Evolutionary conservation across 1,284 basidiomycete genomes (phyloP).

Genomic region (Ustilago nuda): DNA sequence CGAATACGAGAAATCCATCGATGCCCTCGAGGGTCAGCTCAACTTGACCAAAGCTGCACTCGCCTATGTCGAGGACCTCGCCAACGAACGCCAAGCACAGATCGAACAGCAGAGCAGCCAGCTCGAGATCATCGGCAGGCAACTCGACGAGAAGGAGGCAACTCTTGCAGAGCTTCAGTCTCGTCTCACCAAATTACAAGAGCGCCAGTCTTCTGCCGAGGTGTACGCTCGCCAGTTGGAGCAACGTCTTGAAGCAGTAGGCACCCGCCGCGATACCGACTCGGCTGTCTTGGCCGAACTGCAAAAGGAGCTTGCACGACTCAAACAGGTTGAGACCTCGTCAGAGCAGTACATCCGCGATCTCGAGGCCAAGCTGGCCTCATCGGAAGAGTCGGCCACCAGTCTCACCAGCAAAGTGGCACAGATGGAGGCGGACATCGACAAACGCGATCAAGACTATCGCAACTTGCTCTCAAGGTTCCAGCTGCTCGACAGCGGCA

Average conservation of each 20-base stretch:
- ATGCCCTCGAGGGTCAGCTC: slow-evolving; percentile 92
- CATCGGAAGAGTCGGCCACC: slow-evolving; percentile 81
- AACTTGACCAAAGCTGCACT: slow-evolving; percentile 88
- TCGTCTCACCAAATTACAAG: slow-evolving; percentile 82
- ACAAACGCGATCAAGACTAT: slow-evolving; percentile 77
- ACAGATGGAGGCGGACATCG: slow-evolving; percentile 80
- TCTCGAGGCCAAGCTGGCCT: slow-evolving; percentile 83
- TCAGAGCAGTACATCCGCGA: slow-evolving; percentile 87
- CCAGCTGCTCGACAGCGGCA: slow-evolving; percentile 74
- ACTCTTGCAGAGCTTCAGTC: slow-evolving; percentile 82
- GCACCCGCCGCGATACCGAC: slow-evolving; percentile 81
- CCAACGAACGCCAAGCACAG: slow-evolving; percentile 88
- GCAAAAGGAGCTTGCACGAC: slow-evolving; percentile 81
- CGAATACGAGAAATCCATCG: slow-evolving; percentile 97
- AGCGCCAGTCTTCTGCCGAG: slow-evolving; percentile 90
- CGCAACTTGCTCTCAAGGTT: slow-evolving; percentile 80
- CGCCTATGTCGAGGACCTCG: slow-evolving; percentile 87
- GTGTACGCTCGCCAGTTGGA: slow-evolving; percentile 93
- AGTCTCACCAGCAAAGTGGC: slow-evolving; percentile 79
- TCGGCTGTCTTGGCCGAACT: slow-evolving; percentile 83
- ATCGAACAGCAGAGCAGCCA: slow-evolving; percentile 74
- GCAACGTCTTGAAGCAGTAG: slow-evolving; percentile 83
- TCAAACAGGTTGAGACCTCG: slow-evolving; percentile 80
- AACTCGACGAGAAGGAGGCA: slow-evolving; percentile 81
- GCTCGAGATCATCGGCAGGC: slow-evolving; percentile 73